A percentile compares a stretch with the other conserved stretches of the same genome.
Evolutionary conservation across 2,329 filamentous ascomycete genomes (phyloP).

Genomic region (Trichoderma sp.): DNA sequence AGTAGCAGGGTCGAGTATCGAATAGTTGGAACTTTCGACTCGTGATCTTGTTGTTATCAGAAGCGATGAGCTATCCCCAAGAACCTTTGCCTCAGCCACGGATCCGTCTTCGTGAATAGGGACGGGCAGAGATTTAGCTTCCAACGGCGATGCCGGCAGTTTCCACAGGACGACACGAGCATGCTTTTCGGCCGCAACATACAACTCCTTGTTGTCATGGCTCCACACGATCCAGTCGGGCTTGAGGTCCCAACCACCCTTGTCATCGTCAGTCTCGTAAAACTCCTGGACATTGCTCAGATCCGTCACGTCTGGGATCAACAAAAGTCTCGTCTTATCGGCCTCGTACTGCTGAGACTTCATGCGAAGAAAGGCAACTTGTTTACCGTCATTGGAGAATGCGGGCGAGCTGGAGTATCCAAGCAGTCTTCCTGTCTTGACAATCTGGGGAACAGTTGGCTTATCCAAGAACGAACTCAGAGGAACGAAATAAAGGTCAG

Average conservation of each 20-base stretch:
- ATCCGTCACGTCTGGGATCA: slow-evolving; percentile 62
- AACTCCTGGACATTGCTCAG: slow-evolving; percentile 62
- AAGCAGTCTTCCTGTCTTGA: slow-evolving; percentile 57
- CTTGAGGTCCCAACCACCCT: slow-evolving; percentile 62
- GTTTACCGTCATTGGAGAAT: slow-evolving; percentile 73
- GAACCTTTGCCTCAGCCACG: slow-evolving; percentile 54
- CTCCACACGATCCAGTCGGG: slow-evolving; percentile 61
- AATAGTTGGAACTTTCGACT: slow-evolving; percentile 72
- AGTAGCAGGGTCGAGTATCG: slow-evolving; percentile 54
- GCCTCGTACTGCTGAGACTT: slow-evolving; percentile 74
- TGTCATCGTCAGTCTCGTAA: slow-evolving; percentile 62
- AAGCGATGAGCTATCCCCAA: slow-evolving; percentile 53
- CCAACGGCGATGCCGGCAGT: slow-evolving; percentile 56
- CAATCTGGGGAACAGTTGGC: slow-evolving; percentile 52
- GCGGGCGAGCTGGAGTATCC: slow-evolving; percentile 68
- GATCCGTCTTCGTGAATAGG: slow-evolving; percentile 56
- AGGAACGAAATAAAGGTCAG: slow-evolving; percentile 74
- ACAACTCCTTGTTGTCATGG: slow-evolving; percentile 62
- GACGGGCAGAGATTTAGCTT: slow-evolving; percentile 51
- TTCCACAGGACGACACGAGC: slow-evolving; percentile 65
- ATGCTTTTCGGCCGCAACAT: slow-evolving; percentile 71
- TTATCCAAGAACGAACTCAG: slow-evolving; percentile 62
- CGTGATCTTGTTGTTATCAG: slow-evolving; percentile 69
- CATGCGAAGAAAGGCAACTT: slow-evolving; percentile 80
- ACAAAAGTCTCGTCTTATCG: slow-evolving; percentile 66